Evolutionary conservation across 257 asterid species (phyloP), one percentile per base, ranked within the genome.

Genomic region (Haberlea rhodopensis): DNA sequence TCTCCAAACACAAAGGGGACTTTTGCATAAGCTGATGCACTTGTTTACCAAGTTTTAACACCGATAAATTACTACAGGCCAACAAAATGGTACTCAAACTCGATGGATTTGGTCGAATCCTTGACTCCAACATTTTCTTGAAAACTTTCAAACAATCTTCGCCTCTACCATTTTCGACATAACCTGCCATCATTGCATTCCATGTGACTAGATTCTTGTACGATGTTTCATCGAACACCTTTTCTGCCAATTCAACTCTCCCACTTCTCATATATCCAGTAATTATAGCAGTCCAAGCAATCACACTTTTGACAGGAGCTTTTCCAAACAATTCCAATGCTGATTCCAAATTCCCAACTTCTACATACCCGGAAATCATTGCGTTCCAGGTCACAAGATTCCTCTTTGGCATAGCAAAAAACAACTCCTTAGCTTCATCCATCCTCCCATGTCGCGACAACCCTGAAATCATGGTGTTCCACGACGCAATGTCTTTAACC

Each of bases 101-200:
- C 9, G 91, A 89, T 25, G 77, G 76, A 25, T 83, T 85, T 48
- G 75, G 82, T 62, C 45, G 70, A 62, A 85, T 69, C 34, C 82
- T 78, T 72, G 57, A 60, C 26, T 63, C 82, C 75, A 85, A 54
- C 95, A 89, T 85, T 57, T 66, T 74, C 78, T 55, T 83, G 63
- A 89, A 82, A 63, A 87, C 71, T 76, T 80, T 85, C 79, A 85
- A 68, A 32, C 81, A 86, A 13, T 87, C 87, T 67, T 87, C 95
- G 8, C 83, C 82, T 76, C 80, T 80, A 48, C 87, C 82, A 66
- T 89, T 89, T 66, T 85, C 95, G 22, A 87, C 88, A 15, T 87
- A 89, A 29, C 97, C 97, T 0, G 95, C 80, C 24, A 89, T 85
- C 94, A 89, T 82, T 0, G 95, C 79, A 59, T 87, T 87, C 97